phyloP scores from a whole-genome alignment of 2,329 filamentous ascomycete species.

The Blastomyces silverae region DNA sequence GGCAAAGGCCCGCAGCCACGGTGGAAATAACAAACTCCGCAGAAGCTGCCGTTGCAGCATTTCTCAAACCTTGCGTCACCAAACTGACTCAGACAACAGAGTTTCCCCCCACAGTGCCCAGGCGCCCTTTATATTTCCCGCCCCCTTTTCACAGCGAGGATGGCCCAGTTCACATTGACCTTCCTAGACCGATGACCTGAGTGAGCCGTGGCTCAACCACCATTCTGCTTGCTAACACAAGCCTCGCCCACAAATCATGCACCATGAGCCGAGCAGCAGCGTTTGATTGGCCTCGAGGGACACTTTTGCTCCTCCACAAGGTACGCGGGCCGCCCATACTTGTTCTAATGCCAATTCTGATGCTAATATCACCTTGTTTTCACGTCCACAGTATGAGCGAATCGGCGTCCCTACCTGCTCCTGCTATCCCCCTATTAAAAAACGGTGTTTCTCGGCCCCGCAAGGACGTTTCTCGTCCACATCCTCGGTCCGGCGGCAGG shows the following conservation, averaged over 20 bases:
- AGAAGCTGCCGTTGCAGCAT: background rate
- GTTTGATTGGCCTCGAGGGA: conserved; percentile 9
- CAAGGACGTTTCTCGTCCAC: background rate
- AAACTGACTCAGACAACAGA: conserved; percentile 2
- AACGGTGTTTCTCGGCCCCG: conserved; percentile 18
- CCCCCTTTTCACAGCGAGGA: background rate
- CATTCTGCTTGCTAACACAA: background rate
- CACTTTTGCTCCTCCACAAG: conserved; percentile 12
- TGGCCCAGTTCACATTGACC: background rate
- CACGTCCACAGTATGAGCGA: conserved; percentile 15
- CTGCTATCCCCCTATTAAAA: conserved; percentile 17
- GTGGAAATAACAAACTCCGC: conserved; percentile 4
- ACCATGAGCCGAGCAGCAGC: conserved; percentile 13
- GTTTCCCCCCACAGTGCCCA: background rate
- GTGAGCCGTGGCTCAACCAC: background rate
- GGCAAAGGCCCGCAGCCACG: background rate
- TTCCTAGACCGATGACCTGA: conserved; percentile 10
- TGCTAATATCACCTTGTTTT: conserved; percentile 5
- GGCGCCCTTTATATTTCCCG: background rate
- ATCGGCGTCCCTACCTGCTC: conserved; percentile 10
- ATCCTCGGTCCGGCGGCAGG: conserved; percentile 4
- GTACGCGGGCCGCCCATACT: background rate
- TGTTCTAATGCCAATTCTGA: background rate
- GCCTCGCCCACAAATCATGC: conserved; percentile 4
- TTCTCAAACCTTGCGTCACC: conserved; percentile 3